These are phyloP conservation scores for Tolypocladium cylindrosporum DNA, from an alignment of 2,329 filamentous ascomycete species.

Conservation along the genomic window DNA sequence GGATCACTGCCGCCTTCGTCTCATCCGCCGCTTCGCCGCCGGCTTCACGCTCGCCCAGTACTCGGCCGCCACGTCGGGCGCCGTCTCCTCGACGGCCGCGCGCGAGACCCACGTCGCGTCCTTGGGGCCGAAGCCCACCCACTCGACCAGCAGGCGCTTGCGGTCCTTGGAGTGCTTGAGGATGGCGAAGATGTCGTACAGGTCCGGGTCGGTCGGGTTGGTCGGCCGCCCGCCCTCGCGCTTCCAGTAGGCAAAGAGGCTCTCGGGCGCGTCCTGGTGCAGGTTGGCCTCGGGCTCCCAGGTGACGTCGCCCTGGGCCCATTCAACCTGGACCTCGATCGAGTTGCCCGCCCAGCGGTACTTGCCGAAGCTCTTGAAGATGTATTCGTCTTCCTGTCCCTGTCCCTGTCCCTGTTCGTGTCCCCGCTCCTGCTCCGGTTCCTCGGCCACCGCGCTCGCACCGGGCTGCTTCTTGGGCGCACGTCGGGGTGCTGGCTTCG, in stretches of 20 bases:
- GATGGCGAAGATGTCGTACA: conserved; percentile 23
- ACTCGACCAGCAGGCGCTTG: conserved; percentile 22
- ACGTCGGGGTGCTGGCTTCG: background rate
- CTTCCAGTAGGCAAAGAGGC: conserved; percentile 23
- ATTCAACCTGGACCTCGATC: conserved; percentile 21
- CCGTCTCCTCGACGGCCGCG: conserved; percentile 14
- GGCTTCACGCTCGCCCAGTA: conserved; percentile 13
- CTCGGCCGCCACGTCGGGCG: conserved; percentile 13
- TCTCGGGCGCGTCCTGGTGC: conserved; percentile 19
- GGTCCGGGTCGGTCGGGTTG: conserved; percentile 17
- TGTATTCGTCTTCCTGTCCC: conserved; percentile 4
- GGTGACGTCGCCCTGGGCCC: conserved; percentile 17
- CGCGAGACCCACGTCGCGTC: conserved; percentile 21
- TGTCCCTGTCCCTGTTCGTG: background rate
- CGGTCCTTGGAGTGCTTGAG: conserved; percentile 18
- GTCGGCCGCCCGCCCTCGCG: conserved; percentile 17
- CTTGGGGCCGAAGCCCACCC: conserved; percentile 20
- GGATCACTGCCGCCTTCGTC: background rate
- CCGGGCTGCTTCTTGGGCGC: background rate
- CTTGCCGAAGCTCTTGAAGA: conserved; percentile 12
- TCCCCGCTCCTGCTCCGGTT: background rate
- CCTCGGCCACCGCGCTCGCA: background rate
- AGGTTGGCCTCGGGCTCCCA: conserved; percentile 24
- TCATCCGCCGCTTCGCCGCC: background rate
- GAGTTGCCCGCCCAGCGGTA: conserved; percentile 19